phyloP scores from a whole-genome alignment of 2,329 filamentous ascomycete genomes.

The Aspergillus intermedius region DNA sequence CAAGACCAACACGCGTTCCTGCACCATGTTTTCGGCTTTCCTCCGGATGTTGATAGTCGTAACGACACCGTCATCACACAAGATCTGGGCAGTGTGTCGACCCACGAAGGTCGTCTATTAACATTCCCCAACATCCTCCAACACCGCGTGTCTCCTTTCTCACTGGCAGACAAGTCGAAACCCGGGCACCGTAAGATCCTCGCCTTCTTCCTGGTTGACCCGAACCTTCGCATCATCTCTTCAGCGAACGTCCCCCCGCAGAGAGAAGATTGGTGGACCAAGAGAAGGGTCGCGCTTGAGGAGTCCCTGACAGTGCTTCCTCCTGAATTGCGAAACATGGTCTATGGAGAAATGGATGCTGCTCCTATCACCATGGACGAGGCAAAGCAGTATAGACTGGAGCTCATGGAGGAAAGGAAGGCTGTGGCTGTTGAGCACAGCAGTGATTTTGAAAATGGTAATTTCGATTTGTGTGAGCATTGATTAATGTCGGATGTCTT shows the following conservation, averaged over 20 bases:
- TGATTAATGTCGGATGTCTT: background rate
- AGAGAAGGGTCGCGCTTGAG: too few species aligned
- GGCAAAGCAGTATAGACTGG: slow-evolving; percentile 29
- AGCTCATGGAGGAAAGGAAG: slow-evolving; percentile 14
- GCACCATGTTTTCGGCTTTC: slow-evolving; percentile 8
- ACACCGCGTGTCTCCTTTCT: slow-evolving; percentile 16
- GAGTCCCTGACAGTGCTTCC: background rate
- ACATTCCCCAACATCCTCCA: slow-evolving; percentile 26
- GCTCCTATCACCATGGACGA: slow-evolving; percentile 28
- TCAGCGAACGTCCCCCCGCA: slow-evolving; percentile 21
- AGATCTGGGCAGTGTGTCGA: slow-evolving; percentile 10
- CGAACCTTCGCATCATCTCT: slow-evolving; percentile 17
- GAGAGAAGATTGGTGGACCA: background rate
- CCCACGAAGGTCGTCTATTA: slow-evolving; percentile 12
- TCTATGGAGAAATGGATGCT: slow-evolving; percentile 16
- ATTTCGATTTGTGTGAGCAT: slow-evolving; percentile 11
- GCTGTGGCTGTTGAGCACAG: slow-evolving; percentile 2
- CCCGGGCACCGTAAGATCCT: slow-evolving; percentile 22
- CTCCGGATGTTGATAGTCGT: slow-evolving; percentile 14
- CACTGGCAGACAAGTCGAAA: slow-evolving; percentile 13
- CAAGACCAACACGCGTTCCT: slow-evolving; percentile 8
- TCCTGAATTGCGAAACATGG: slow-evolving; percentile 16
- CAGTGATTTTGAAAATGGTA: slow-evolving; percentile 1
- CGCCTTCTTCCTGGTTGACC: slow-evolving; percentile 21
- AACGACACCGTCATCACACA: slow-evolving; percentile 6